Evolutionary conservation across 345 rosid genomes (phyloP).

Genomic region (Aquilaria sinensis): DNA sequence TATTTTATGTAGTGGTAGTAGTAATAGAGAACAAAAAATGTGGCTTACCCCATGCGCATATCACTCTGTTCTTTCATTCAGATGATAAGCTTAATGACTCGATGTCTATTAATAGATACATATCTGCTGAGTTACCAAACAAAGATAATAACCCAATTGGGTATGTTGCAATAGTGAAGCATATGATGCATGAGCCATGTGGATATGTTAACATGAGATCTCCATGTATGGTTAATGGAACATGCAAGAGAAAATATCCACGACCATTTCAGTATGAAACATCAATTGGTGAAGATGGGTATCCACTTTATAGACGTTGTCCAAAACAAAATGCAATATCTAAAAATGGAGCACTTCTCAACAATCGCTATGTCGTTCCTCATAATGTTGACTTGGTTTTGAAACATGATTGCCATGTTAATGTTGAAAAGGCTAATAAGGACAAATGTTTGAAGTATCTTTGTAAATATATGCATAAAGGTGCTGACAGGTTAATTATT

Average conservation of each 20-base stretch:
- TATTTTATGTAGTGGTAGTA: neutral
- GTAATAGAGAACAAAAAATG: neutral
- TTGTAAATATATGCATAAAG: no score
- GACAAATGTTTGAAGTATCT: no score
- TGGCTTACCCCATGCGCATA: neutral
- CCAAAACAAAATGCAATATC: neutral
- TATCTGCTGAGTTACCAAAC: neutral
- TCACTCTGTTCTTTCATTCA: neutral
- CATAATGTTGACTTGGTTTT: no score
- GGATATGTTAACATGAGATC: neutral
- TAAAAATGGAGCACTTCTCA: neutral
- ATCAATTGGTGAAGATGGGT: neutral
- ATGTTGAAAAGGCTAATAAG: no score
- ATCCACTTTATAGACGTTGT: neutral
- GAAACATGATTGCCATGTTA: no score
- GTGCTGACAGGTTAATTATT: no score
- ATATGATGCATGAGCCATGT: slow-evolving; percentile 6
- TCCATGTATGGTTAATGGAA: neutral
- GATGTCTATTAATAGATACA: neutral
- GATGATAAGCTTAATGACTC: neutral
- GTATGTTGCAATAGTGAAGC: neutral
- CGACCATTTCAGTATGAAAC: neutral
- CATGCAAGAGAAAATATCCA: neutral
- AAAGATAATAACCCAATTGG: neutral
- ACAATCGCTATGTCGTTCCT: no score